These are phyloP conservation scores for Nitzschia sp. DNA, from an alignment of 108 stramenopile genomes.

Conservation along the genomic window DNA sequence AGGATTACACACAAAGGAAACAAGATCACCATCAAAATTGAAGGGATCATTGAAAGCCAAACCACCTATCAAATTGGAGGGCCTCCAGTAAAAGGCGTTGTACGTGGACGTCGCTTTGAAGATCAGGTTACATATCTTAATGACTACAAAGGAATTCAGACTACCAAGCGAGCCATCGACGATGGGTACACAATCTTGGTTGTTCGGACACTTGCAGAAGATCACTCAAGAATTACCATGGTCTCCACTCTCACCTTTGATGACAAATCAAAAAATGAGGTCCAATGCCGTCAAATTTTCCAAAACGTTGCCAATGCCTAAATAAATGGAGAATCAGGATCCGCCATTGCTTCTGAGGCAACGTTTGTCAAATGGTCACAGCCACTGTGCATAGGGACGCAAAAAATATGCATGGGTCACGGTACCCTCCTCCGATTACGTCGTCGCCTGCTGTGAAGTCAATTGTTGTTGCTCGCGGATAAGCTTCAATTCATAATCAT, in stretches of 20 bases:
- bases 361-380: too few relatives aligned
- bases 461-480: conserved; percentile 44
- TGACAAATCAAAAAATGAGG: conserved; percentile 24
- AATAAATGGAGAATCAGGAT: too few relatives aligned
- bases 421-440: neutral
- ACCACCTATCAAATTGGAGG: conserved; percentile 57
- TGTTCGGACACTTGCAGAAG: conserved; percentile 27
- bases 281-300: conserved; percentile 41
- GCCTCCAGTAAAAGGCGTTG: conserved; percentile 34
- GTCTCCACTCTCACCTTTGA: conserved; percentile 26
- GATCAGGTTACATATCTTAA: conserved; percentile 47
- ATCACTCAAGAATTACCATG: conserved; percentile 34
- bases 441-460: conserved; percentile 29
- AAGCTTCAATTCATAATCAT: conserved; percentile 39
- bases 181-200: conserved; percentile 49
- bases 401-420: too few relatives aligned
- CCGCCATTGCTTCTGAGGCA: too few relatives aligned
- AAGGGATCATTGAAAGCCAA: conserved; percentile 51
- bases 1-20: conserved; percentile 40
- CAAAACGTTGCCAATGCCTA: conserved; percentile 7
- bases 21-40: conserved; percentile 39
- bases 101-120: conserved; percentile 51
- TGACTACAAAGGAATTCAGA: conserved; percentile 35
- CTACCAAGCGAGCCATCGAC: conserved; percentile 38
- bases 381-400: too few relatives aligned